Evolutionary conservation across 768 basidiomycete genomes (phyloP), one percentile per base, ranked within the genome.

Genomic region (Hygrophorus pudorinus): DNA sequence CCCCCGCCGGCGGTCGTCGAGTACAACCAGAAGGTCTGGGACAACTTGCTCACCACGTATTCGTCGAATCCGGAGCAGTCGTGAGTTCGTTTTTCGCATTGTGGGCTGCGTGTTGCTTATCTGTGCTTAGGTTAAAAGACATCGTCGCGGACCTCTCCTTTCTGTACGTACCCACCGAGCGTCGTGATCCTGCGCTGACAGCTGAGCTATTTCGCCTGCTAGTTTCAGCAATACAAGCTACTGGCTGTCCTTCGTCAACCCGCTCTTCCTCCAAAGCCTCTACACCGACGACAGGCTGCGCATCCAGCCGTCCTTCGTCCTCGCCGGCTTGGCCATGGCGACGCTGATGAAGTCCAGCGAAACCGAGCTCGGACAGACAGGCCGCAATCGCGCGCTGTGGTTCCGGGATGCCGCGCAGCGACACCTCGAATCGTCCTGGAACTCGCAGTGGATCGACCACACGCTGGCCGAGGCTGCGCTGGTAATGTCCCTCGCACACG

Each of bases 331-430:
- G 27, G 86, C 86, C 1, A 68, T 88, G 64, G 74, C 82, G 0
- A 78, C 68, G 28, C 67, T 89, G 10, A 78, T 85, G 72, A 73
- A 74, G 50, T 85, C 85, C 1, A 85, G 84, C 55, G 76, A 80
- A 52, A 55, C 75, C 33, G 83, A 81, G 52, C 62, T 66, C 11
- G 74, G 80, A 6, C 56, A 59, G 2, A 51, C 54, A 3, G 84
- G 85, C 4, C 69, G 82, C 34, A 60, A 60, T 9, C 69, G 71
- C n/a, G 82, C 85, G 0, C 56, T 79, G 21, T 66, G 67, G 58
- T 63, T 83, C 13, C 72, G 75, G 1, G 68, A 74, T 36, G 65
- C 68, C 8, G 85, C 85, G 0, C 75, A 78, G 49, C 53, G 56
- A 1, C 70, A 72, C 17, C 63, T 84, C 24, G 68, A 78, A 33